Base-by-base conservation (phyloP, 495 filamentous ascomycete genomes). In the Xylaria nigripes region DNA sequence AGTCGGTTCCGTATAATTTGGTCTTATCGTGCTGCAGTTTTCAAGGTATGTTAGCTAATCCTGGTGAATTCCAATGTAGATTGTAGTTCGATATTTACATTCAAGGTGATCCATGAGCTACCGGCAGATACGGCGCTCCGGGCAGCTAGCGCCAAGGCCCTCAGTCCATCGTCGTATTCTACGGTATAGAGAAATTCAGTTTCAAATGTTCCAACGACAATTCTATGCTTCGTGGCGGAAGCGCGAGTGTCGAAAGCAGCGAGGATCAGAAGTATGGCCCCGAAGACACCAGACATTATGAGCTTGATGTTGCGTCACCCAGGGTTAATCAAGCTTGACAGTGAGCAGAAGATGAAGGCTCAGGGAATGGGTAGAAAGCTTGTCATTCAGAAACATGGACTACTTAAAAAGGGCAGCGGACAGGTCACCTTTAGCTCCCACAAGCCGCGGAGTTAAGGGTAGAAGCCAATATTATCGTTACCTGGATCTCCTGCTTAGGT, bases 31-130 rank as follows among this genome's bases (percentile, higher is more conserved):
- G 63, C 70, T 72, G 42, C 50, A 40, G 4, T 18, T 18, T 4
- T 12, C 36, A 40, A 7, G 4, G n/a, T 40, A 40, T 2, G n/a
- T 38, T 29, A 16, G 32, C 6, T 5, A 40, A 29, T 38, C 18
- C 44, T 22, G 1, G 13, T 19, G 10, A 6, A 2, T 15, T 32
- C 12, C 38, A 21, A 15, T 38, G 40, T 24, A 25, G 44, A 44
- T 51, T 22, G 19, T 19, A 24, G 24, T 9, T 18, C n/a, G 38
- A 22, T 50, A 54, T 64, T 55, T 41, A 70, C 69, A 40, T 61
- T 66, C 41, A 72, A 51, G 15, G 68, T 30, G 30, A 70, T 68
- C 70, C 68, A 72, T 22, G 68, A 61, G 48, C 62, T 60, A 1
- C 60, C 55, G 1, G 62, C 54, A 15, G 56, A 45, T 6, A 61